Conservation (phyloP, 2,329 filamentous ascomycete genomes). For the Leptosphaerulina australis region DNA sequence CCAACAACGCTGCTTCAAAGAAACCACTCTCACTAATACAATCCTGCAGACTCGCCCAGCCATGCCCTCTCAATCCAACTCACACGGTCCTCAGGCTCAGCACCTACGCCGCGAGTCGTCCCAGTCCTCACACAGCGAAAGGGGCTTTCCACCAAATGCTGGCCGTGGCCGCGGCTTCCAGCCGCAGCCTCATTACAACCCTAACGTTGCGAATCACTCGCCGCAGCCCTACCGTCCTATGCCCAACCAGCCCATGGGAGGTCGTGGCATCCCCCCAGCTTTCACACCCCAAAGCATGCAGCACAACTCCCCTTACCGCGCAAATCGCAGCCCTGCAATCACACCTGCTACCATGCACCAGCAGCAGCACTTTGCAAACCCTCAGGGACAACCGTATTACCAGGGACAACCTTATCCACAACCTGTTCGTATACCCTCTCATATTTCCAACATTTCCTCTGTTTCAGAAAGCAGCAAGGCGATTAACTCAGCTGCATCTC, state of each 20-base stretch:
- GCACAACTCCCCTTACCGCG: conserved; percentile 65
- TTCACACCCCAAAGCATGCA: conserved; percentile 60
- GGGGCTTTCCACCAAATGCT: conserved; percentile 52
- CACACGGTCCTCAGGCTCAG: conserved; percentile 63
- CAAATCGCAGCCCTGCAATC: conserved; percentile 62
- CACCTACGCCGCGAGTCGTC: conserved; percentile 87
- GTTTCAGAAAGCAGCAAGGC: conserved; percentile 31
- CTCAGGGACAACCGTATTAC: conserved; percentile 69
- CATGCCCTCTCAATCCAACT: conserved; percentile 56
- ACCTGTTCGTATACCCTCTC: conserved; percentile 64
- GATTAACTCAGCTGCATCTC: conserved; percentile 21
- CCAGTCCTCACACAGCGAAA: conserved; percentile 74
- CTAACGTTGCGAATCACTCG: conserved; percentile 51
- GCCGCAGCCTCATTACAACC: conserved; percentile 55
- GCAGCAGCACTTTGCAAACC: conserved; percentile 56
- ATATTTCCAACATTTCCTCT: conserved; percentile 39
- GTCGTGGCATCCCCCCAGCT: conserved; percentile 58
- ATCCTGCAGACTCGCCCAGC: conserved; percentile 69
- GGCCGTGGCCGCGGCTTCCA: conserved; percentile 59
- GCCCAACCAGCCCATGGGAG: conserved; percentile 58
- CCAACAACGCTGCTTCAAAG: conserved; percentile 28
- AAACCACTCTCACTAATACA: background rate
- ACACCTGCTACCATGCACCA: conserved; percentile 70
- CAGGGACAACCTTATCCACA: conserved; percentile 62
- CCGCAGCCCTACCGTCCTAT: conserved; percentile 61